These are phyloP conservation scores for Fusarium temperatum DNA, from an alignment of 2,329 filamentous ascomycete species.

Conservation along the genomic window DNA sequence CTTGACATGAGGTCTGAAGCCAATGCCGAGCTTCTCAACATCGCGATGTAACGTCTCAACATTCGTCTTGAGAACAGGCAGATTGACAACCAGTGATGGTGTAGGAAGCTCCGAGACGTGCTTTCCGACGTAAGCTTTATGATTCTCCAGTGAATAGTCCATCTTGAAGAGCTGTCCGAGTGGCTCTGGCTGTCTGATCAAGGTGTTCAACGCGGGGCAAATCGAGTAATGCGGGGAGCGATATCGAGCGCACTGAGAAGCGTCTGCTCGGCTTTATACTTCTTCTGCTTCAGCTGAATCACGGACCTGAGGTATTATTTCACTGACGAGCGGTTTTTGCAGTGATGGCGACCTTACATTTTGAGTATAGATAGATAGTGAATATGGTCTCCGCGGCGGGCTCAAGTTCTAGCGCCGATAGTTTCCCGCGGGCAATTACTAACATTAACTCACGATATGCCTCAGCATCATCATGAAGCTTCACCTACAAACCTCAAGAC, in stretches of 20 bases:
- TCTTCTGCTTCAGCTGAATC: not conserved
- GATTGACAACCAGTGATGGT: slow-evolving; percentile 51
- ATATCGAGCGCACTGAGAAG: not conserved
- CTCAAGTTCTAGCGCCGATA: slow-evolving; percentile 1
- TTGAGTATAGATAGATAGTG: not conserved
- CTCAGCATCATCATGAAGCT: not conserved
- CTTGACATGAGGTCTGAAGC: slow-evolving; percentile 56
- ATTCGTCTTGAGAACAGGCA: slow-evolving; percentile 50
- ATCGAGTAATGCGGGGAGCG: not conserved
- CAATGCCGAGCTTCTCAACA: slow-evolving; percentile 50
- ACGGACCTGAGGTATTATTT: not conserved
- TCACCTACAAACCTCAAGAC: not conserved
- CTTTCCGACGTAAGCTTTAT: slow-evolving; percentile 49
- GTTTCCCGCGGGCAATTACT: slow-evolving; percentile 5
- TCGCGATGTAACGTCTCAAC: slow-evolving; percentile 49
- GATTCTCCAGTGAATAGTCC: slow-evolving; percentile 42
- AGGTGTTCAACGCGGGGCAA: slow-evolving; percentile 2
- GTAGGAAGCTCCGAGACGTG: slow-evolving; percentile 49
- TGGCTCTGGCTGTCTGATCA: not conserved
- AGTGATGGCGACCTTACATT: not conserved
- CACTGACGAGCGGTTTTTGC: not conserved
- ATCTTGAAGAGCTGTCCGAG: slow-evolving; percentile 13
- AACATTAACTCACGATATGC: not conserved
- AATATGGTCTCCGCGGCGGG: not conserved
- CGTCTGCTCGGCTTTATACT: not conserved